A percentile compares a stretch with the other conserved stretches of the same genome.
Conservation (phyloP, 805 yeast species). For the Yarrowia sp. region DNA sequence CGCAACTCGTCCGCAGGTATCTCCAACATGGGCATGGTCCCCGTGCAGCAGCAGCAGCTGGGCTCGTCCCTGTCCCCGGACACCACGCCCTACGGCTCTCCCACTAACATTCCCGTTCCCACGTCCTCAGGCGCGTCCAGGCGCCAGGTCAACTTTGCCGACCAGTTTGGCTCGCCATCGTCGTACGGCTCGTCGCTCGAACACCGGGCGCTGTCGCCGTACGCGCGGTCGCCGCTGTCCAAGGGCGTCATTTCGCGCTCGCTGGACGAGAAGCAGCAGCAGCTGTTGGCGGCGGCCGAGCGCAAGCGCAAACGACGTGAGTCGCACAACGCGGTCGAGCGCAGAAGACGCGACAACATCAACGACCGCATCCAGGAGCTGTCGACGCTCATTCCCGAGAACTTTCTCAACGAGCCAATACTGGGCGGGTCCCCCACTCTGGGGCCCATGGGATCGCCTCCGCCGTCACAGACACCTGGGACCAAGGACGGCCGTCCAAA, state of each 20-base stretch:
- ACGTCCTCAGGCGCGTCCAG: slow-evolving; percentile 14
- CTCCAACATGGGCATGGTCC: slow-evolving; percentile 38
- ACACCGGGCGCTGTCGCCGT: slow-evolving; percentile 32
- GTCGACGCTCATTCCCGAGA: slow-evolving; percentile 77
- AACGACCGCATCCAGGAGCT: slow-evolving; percentile 87
- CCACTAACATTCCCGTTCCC: slow-evolving; percentile 34
- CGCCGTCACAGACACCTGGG: slow-evolving; percentile 40
- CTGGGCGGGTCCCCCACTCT: slow-evolving; percentile 38
- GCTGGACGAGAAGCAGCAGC: slow-evolving; percentile 42
- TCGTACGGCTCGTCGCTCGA: slow-evolving; percentile 37
- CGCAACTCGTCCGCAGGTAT: slow-evolving; percentile 33
- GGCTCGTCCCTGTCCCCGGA: slow-evolving; percentile 30
- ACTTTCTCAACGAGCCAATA: slow-evolving; percentile 43
- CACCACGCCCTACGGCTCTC: slow-evolving; percentile 33
- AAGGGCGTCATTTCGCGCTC: slow-evolving; percentile 37
- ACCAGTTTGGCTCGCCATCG: slow-evolving; percentile 39
- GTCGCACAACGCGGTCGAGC: slow-evolving; percentile 92
- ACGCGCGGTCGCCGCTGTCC: slow-evolving; percentile 36
- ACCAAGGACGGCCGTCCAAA: slow-evolving; percentile 73
- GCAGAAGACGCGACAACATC: slow-evolving; percentile 88
- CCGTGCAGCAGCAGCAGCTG: slow-evolving; percentile 34
- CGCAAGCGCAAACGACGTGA: slow-evolving; percentile 80
- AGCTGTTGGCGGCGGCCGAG: slow-evolving; percentile 62
- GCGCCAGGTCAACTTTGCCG: slow-evolving; percentile 28
- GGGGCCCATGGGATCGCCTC: slow-evolving; percentile 39